These are phyloP conservation scores for Castanea mollissima DNA, from an alignment of 306 rosid genomes.

Conservation along the genomic window DNA sequence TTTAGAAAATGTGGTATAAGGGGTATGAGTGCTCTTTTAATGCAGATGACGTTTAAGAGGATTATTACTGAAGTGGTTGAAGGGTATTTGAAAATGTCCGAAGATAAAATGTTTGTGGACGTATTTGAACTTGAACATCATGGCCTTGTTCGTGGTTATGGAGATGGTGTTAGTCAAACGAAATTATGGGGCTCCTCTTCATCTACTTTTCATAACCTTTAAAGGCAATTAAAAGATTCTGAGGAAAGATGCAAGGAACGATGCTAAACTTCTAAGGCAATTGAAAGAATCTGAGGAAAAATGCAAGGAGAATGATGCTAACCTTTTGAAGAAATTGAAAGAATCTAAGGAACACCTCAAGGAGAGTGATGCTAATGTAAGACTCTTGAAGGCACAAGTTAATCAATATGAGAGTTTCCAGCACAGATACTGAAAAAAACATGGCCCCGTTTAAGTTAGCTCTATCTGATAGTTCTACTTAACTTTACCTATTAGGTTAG, in stretches of 20 bases:
- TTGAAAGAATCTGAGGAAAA: too few species aligned
- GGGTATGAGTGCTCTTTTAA: neutral
- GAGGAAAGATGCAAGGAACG: neutral
- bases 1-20: neutral
- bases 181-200: neutral
- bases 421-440: too few species aligned
- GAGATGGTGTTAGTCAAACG: neutral
- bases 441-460: too few species aligned
- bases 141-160: neutral
- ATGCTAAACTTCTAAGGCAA: too few species aligned
- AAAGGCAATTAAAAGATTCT: neutral
- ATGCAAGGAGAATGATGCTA: too few species aligned
- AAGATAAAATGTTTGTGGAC: neutral
- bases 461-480: too few species aligned
- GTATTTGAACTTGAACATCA: neutral
- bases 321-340: too few species aligned
- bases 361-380: too few species aligned
- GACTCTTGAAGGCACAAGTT: too few species aligned
- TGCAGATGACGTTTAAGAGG: neutral
- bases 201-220: neutral
- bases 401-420: too few species aligned
- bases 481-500: too few species aligned
- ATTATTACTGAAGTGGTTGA: neutral
- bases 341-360: too few species aligned
- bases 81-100: neutral